Evolutionary conservation across 345 rosid species (phyloP).

Genomic region (Brassica rapa): DNA sequence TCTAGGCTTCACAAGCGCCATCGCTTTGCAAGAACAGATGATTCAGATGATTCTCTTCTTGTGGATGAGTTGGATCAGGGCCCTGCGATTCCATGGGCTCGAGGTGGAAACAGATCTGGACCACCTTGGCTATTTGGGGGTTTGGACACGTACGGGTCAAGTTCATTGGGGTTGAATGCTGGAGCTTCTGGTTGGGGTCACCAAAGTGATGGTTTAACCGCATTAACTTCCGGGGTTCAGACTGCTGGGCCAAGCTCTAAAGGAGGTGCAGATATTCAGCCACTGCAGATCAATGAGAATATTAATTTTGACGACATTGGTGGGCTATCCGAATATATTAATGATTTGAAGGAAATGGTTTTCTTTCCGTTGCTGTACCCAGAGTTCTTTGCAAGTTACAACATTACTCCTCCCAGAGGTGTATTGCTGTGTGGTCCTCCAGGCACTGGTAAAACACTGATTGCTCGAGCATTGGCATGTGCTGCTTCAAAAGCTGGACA

Average conservation of each 20-base stretch:
- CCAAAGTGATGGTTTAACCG: slow-evolving; percentile 81
- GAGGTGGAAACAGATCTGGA: slow-evolving; percentile 93
- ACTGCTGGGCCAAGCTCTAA: slow-evolving; percentile 99
- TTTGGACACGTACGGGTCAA: slow-evolving; percentile 79
- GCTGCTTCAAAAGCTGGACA: slow-evolving; percentile 99
- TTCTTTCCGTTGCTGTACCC: slow-evolving; percentile 97
- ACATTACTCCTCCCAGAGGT: slow-evolving; percentile 96
- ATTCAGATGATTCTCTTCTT: slow-evolving; percentile 99
- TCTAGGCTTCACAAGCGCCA: slow-evolving; percentile 95
- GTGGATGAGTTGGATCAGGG: slow-evolving; percentile 99
- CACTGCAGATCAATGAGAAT: slow-evolving; percentile 91
- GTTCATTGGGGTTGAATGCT: slow-evolving; percentile 81
- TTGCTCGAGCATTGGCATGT: slow-evolving; percentile 99
- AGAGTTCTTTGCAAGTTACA: slow-evolving; percentile 96
- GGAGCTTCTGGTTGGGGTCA: slow-evolving; percentile 99
- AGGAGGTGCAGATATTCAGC: slow-evolving; percentile 99
- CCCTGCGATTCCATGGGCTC: slow-evolving; percentile 91
- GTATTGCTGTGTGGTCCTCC: slow-evolving; percentile 99
- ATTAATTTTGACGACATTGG: slow-evolving; percentile 97
- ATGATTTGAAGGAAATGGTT: slow-evolving; percentile 99
- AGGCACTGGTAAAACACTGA: slow-evolving; percentile 98
- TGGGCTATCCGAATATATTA: slow-evolving; percentile 90
- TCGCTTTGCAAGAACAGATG: slow-evolving; percentile 77
- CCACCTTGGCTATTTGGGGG: slow-evolving; percentile 99
- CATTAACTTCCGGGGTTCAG: slow-evolving; percentile 83